phyloP scores from a whole-genome alignment of 495 filamentous ascomycete species.

The Penicillium maclennaniae region DNA sequence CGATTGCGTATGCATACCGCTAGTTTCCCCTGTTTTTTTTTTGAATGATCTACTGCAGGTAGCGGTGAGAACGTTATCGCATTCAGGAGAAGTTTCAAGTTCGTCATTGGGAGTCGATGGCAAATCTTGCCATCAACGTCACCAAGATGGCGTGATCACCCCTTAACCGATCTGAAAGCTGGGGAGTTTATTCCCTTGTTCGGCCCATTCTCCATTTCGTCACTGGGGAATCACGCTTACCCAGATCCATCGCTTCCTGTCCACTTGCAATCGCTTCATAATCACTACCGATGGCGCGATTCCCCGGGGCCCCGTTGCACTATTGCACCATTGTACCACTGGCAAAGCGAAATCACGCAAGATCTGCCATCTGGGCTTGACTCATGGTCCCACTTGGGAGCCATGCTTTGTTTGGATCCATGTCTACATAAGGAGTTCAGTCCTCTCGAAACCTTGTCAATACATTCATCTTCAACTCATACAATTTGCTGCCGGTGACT shows the following conservation, averaged over 20 bases:
- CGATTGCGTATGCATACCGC: neutral
- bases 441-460: slow-evolving; percentile 9
- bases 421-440: slow-evolving; percentile 10
- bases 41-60: neutral
- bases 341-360: slow-evolving; percentile 12
- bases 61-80: slow-evolving; percentile 12
- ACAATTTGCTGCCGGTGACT: neutral
- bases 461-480: slow-evolving; percentile 6
- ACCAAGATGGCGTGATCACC: slow-evolving; percentile 26
- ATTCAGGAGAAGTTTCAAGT: neutral
- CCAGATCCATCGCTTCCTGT: neutral
- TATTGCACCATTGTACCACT: neutral
- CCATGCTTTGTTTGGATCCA: neutral
- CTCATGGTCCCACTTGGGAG: slow-evolving; percentile 9
- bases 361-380: slow-evolving; percentile 20
- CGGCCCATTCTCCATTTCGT: slow-evolving; percentile 6
- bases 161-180: slow-evolving; percentile 4
- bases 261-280: slow-evolving; percentile 17
- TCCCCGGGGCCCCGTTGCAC: slow-evolving; percentile 7
- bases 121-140: slow-evolving; percentile 27
- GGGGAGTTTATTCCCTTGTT: neutral
- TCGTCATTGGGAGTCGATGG: slow-evolving; percentile 12
- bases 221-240: slow-evolving; percentile 5
- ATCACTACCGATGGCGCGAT: slow-evolving; percentile 33
- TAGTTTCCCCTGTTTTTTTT: neutral